Evolutionary conservation across 768 basidiomycete genomes (phyloP).

Genomic region (Rhizopogon vesiculosus): DNA sequence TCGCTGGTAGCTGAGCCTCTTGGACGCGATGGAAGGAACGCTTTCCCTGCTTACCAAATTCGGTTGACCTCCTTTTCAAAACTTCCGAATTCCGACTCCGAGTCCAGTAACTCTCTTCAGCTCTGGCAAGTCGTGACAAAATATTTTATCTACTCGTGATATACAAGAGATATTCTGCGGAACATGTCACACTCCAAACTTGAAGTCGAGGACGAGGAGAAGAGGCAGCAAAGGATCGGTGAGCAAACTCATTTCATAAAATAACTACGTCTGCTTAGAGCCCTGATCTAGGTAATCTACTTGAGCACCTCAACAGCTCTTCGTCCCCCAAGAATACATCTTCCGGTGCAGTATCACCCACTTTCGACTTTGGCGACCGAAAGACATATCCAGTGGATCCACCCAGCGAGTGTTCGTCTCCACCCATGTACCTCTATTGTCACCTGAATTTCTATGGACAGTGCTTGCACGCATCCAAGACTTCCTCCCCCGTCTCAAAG

Average conservation of each 20-base stretch:
- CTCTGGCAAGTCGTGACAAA: not conserved
- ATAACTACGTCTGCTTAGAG: not conserved
- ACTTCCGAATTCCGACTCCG: not conserved
- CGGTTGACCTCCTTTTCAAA: not conserved
- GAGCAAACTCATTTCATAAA: conserved; percentile 13
- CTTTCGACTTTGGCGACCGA: conserved; percentile 35
- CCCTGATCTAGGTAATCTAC: conserved; percentile 29
- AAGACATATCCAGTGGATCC: conserved; percentile 34
- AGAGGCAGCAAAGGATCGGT: conserved; percentile 40
- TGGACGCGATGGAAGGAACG: conserved; percentile 1
- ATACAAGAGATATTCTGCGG: too few species aligned
- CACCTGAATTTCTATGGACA: conserved; percentile 19
- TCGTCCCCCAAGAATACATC: conserved; percentile 11
- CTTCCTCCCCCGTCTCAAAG: conserved; percentile 64
- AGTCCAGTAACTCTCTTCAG: not conserved
- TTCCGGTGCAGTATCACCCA: conserved; percentile 2
- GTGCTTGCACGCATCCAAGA: conserved; percentile 63
- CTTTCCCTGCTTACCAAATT: not conserved
- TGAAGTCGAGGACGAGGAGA: conserved; percentile 46
- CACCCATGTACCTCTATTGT: not conserved
- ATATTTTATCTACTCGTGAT: not conserved
- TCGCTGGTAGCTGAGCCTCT: not conserved
- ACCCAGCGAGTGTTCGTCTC: conserved; percentile 44
- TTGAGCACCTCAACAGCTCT: conserved; percentile 34
- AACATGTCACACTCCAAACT: conserved; percentile 20